A percentile compares a stretch with the other conserved stretches of the same genome.
Evolutionary conservation across 148 eudicot genomes (phyloP).

Genomic region (Arbutus unedo): DNA sequence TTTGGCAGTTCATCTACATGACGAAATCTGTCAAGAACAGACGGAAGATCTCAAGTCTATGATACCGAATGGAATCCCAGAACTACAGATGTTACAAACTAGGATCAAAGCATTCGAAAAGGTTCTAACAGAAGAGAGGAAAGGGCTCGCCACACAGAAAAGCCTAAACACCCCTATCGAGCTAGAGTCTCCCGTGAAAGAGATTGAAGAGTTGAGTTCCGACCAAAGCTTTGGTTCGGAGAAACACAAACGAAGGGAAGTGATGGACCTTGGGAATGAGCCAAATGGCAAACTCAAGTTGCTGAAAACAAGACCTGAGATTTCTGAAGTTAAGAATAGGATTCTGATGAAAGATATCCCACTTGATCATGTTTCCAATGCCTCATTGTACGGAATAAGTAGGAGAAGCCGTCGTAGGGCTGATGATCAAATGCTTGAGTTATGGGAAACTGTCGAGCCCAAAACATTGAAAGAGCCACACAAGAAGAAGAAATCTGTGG

Average conservation of each 20-base stretch:
- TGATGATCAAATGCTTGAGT: constrained; percentile 76
- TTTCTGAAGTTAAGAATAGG: constrained; percentile 40
- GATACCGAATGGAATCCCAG: constrained; percentile 34
- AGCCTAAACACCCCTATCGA: constrained; percentile 26
- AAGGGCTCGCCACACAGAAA: constrained; percentile 30
- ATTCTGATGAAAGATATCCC: constrained; percentile 83
- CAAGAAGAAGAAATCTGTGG: constrained; percentile 30
- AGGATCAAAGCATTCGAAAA: constrained; percentile 63
- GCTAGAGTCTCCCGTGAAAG: constrained; percentile 39
- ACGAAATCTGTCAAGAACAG: constrained; percentile 13
- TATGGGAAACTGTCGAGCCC: constrained; percentile 71
- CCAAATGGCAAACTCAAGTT: constrained; percentile 25
- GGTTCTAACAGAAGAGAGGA: constrained; percentile 42
- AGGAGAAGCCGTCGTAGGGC: constrained; percentile 42
- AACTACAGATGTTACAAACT: constrained; percentile 53
- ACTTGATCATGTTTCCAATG: constrained; percentile 65
- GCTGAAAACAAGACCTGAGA: constrained; percentile 34
- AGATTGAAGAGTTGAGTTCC: constrained; percentile 44
- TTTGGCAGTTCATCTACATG: constrained; percentile 19
- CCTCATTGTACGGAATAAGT: constrained; percentile 30
- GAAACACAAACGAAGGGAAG: constrained; percentile 20
- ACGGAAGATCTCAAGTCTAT: constrained; percentile 23
- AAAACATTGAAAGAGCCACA: constrained; percentile 28
- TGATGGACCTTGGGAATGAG: constrained; percentile 18
- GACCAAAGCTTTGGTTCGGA: constrained; percentile 25